Percentiles rank a stretch among this genome's conserved stretches.
phyloP scores from a whole-genome alignment of 257 asterid species.

The Hygrophila difformis region DNA sequence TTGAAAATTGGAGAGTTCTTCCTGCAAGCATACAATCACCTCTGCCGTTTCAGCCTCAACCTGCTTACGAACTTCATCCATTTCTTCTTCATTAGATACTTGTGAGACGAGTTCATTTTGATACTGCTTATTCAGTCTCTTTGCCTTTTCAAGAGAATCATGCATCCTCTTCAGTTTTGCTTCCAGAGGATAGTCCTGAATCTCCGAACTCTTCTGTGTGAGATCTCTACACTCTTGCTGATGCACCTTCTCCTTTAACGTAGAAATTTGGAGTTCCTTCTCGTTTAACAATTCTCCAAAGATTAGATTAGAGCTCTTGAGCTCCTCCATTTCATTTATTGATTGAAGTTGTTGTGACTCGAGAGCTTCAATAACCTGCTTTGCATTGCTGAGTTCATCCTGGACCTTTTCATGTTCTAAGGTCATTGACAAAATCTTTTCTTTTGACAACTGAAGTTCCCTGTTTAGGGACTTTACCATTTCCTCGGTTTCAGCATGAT shows the following conservation, averaged over 20 bases:
- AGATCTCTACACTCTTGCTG: constrained; percentile 34
- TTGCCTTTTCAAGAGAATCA: constrained; percentile 78
- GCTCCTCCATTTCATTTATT: constrained; percentile 64
- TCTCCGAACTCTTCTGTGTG: constrained; percentile 29
- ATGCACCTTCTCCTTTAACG: constrained; percentile 32
- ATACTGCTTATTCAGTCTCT: constrained; percentile 56
- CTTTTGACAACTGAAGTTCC: constrained; percentile 56
- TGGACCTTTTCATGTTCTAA: constrained; percentile 39
- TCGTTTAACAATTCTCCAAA: constrained; percentile 39
- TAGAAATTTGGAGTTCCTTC: constrained; percentile 55
- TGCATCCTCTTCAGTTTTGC: constrained; percentile 78
- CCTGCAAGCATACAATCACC: constrained; percentile 95
- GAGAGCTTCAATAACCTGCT: constrained; percentile 77
- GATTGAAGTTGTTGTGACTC: constrained; percentile 68
- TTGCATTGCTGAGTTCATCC: constrained; percentile 53
- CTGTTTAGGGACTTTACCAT: constrained; percentile 31
- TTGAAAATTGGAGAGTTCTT: constrained; percentile 78
- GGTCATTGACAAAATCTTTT: constrained; percentile 31
- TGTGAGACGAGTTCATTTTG: constrained; percentile 52
- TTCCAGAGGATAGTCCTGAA: constrained; percentile 48
- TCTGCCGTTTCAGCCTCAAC: constrained; percentile 97
- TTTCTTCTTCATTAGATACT: constrained; percentile 54
- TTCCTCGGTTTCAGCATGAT: constrained; percentile 41
- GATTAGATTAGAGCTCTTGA: constrained; percentile 34
- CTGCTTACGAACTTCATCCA: constrained; percentile 80